Evolutionary conservation across 805 yeast genomes (phyloP), one percentile per base, ranked within the genome.

Genomic region (Lipomyces yamanashiensis): DNA sequence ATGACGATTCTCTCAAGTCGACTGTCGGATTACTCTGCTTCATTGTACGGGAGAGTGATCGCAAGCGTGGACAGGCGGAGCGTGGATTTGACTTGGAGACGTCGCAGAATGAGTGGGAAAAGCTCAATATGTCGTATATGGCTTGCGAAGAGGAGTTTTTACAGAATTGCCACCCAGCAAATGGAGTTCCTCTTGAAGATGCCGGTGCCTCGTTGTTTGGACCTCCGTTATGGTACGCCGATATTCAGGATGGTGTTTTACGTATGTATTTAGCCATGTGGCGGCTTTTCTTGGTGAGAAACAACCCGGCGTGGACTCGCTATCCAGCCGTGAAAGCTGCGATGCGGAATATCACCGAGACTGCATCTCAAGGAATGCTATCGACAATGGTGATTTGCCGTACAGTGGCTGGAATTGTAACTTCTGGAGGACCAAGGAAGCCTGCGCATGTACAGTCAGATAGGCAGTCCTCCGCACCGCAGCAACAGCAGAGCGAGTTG

Each of bases 261-360:
- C 36, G 55, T n/a, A 58, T 58, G 62, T 48, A 58, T 48, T 44
- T 58, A 15, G 43, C 45, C 2, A 49, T 62, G 59, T 54, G 55
- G 48, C 52, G 52, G 19, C 36, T 58, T 5, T 41, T 58, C 19
- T n/a, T 58, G 13, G 19, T 54, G 28, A 54, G 66, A 8, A 62
- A 62, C 21, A 57, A 62, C 12, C 66, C 66, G 15, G 43, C 15
- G n/a, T 51, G 41, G 57, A 48, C 60, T 23, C 21, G 52, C 12
- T 7, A n/a, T 3, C 59, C 66, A 10, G 54, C 62, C 19, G 34
- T 40, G 28, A 53, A 28, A 33, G 55, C 43, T 19, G 66, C 57
- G n/a, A 15, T 62, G 49, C 36, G 44, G 12, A 62, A 62, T 41
- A 44, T 62, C 8, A 17, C 48, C 19, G 56, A 53, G 28, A 47